Percentiles rank a stretch among this genome's conserved stretches.
Conservation (phyloP, 2,329 filamentous ascomycete genomes). For the Calonectria montana region DNA sequence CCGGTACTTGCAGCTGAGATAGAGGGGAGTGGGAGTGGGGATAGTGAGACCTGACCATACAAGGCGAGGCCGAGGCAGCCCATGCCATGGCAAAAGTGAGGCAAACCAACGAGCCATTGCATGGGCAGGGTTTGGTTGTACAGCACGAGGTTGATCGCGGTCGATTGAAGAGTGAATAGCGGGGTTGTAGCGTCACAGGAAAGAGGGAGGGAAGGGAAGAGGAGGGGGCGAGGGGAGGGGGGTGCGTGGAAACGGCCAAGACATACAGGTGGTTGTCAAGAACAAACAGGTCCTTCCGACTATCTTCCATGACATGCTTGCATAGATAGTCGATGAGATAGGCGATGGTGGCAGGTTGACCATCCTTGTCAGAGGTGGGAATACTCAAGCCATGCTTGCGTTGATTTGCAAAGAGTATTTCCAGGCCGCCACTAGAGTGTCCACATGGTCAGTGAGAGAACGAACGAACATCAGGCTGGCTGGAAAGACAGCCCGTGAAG, state of each 20-base stretch:
- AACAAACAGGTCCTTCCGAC: slow-evolving; percentile 88
- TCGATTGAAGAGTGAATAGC: background rate
- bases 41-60: background rate
- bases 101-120: background rate
- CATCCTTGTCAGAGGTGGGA: slow-evolving; percentile 70
- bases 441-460: slow-evolving; percentile 33
- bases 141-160: background rate
- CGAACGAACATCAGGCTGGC: slow-evolving; percentile 12
- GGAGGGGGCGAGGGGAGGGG: slow-evolving; percentile 6
- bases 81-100: background rate
- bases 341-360: slow-evolving; percentile 74
- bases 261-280: slow-evolving; percentile 89
- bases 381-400: slow-evolving; percentile 78
- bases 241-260: slow-evolving; percentile 14
- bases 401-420: slow-evolving; percentile 91
- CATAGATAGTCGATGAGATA: slow-evolving; percentile 85
- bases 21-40: slow-evolving; percentile 37
- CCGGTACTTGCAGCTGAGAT: slow-evolving; percentile 26
- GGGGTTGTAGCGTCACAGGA: slow-evolving; percentile 3
- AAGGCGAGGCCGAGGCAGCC: background rate
- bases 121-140: slow-evolving; percentile 15
- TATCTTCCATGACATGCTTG: slow-evolving; percentile 85
- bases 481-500: background rate
- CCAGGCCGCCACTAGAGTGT: slow-evolving; percentile 80
- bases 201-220: background rate